Percentiles rank a stretch among this genome's conserved stretches.
Conservation (phyloP, 1,284 basidiomycete species). For the Sphaerobolus stellatus region DNA sequence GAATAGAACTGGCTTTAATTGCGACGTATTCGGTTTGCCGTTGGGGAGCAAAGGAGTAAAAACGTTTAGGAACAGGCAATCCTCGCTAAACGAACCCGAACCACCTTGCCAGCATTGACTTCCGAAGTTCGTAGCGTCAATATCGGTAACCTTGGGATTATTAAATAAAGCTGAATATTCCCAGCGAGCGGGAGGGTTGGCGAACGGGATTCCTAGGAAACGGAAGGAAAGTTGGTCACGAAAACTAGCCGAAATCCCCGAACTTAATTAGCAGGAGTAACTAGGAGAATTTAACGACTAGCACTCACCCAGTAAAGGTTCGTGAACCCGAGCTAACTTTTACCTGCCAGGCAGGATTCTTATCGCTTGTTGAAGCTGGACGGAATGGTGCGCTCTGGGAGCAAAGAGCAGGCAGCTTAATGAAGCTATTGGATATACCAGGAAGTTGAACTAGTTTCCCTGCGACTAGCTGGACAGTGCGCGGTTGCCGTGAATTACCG, state of each 20-base stretch:
- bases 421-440: background rate
- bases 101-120: constrained; percentile 22
- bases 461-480: background rate
- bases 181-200: constrained; percentile 31
- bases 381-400: background rate
- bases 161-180: constrained; percentile 32
- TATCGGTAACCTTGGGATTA: constrained; percentile 19
- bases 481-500: background rate
- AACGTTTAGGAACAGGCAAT: constrained; percentile 41
- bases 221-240: constrained; percentile 36
- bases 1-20: constrained; percentile 43
- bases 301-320: background rate
- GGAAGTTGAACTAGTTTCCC: background rate
- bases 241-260: constrained; percentile 21
- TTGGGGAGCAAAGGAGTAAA: constrained; percentile 40
- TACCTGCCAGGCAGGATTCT: background rate
- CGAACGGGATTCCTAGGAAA: constrained; percentile 39
- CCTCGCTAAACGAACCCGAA: constrained; percentile 24
- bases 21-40: constrained; percentile 14
- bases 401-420: background rate
- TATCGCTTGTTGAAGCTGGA: background rate
- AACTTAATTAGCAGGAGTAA: background rate
- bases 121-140: constrained; percentile 33
- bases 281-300: background rate
- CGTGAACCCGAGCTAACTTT: background rate